These are phyloP conservation scores for Physaria fendleri DNA, from an alignment of 345 rosid genomes.

Conservation along the genomic window DNA sequence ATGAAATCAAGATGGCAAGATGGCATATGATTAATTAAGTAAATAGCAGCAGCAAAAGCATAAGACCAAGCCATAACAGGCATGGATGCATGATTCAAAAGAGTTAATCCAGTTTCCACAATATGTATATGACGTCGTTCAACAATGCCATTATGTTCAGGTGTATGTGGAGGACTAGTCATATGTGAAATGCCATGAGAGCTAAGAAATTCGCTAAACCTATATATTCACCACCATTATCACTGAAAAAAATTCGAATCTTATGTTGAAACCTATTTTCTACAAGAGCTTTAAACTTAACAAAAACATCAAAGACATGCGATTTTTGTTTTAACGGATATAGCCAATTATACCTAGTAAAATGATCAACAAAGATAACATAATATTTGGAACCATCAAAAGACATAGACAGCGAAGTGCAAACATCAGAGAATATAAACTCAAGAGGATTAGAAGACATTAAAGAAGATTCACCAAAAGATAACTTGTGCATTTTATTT, in stretches of 20 bases:
- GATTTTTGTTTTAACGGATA: background rate
- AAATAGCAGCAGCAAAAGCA: background rate
- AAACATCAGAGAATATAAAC: background rate
- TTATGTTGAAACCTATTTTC: no score
- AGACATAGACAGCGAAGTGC: background rate
- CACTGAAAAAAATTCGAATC: no score
- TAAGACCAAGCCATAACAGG: background rate
- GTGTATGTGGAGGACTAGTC: background rate
- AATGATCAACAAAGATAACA: background rate
- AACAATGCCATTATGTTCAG: background rate
- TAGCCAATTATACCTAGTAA: background rate
- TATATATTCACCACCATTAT: no score
- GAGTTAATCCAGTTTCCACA: background rate
- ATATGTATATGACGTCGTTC: background rate
- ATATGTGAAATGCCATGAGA: background rate
- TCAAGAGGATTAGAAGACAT: no score
- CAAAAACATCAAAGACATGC: background rate
- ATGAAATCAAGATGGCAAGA: no score
- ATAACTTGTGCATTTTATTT: no score
- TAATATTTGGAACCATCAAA: background rate
- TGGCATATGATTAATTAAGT: background rate
- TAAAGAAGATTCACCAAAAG: no score
- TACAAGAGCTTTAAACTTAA: no score
- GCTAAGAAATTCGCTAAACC: no score
- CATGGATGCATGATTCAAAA: background rate